Base-by-base conservation (phyloP, 345 rosid genomes). In the Camelina sativa region DNA sequence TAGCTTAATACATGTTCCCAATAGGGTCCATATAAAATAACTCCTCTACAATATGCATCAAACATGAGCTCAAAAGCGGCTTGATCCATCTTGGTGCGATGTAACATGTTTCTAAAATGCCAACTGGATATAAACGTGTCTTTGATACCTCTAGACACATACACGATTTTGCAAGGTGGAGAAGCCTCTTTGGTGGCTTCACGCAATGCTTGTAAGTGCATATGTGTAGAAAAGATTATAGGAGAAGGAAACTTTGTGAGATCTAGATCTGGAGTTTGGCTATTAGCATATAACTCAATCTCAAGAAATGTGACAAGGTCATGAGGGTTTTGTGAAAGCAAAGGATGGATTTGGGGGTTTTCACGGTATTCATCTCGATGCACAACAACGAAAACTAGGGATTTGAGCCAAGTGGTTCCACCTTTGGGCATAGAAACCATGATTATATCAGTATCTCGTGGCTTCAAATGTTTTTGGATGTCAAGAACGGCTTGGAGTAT, bases 341-440 rank as follows among this genome's bases (percentile, higher is more conserved):
- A 68, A 69, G 86, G 91, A 76, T 87, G 90, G 43, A 4, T 58
- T 28, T 4, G 69, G 2, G 65, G 76, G 35, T 50, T 79, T 62
- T 35, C 60, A n/a, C 15, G 4, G 62, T 6, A 25, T 47, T 22
- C 57, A 17, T 82, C 74, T 23, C 87, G 72, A 34, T 87, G 83
- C 1, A 85, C 25, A 32, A 87, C 4, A 1, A 88, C 83, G 35
- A 87, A 89, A 13, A 73, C 62, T 0, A 87, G 11, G 3, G 91
- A 84, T 68, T 89, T 87, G 7, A 87, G 56, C 91, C 94, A 89
- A 5, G 90, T 87, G 35, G 90, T 84, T 28, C 91, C 91, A 46
- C 87, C 80, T 66, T 89, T 89, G 9, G 94, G 94, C 50, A 75
- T 72, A 54, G 90, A 82, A 57, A 80, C 84, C 2, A 89, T 80